phyloP scores from a whole-genome alignment of 2,329 filamentous ascomycete genomes.

The Colletotrichum costaricense region DNA sequence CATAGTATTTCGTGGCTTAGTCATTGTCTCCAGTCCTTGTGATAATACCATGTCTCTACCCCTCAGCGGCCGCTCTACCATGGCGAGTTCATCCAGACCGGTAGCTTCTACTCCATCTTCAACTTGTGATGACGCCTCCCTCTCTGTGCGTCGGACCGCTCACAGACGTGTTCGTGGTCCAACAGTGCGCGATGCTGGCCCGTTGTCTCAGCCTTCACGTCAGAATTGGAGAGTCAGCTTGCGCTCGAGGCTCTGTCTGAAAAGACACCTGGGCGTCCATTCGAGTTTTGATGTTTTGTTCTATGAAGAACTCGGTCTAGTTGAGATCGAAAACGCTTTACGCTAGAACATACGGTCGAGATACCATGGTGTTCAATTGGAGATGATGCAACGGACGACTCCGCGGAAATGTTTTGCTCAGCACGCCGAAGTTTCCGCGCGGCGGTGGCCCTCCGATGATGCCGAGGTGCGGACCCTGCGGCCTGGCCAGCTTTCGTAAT shows the following conservation, averaged over 20 bases:
- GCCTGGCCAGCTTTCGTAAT: conserved; percentile 6
- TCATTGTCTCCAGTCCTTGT: neutral
- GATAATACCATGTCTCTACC: neutral
- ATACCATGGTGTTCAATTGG: neutral
- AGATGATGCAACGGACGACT: neutral
- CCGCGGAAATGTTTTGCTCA: neutral
- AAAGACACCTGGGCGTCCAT: neutral
- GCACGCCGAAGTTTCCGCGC: neutral
- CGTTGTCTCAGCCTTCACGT: neutral
- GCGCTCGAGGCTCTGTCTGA: neutral
- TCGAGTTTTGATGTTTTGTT: neutral
- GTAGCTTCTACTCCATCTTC: neutral
- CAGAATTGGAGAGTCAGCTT: neutral
- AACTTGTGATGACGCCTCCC: neutral
- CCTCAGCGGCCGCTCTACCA: neutral
- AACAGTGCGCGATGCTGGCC: neutral
- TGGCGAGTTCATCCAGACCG: neutral
- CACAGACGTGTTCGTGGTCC: neutral
- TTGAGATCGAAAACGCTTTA: too few relatives aligned
- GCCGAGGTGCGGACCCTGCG: conserved; percentile 11
- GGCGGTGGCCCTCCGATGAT: neutral
- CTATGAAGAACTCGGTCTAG: neutral
- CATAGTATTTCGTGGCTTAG: neutral
- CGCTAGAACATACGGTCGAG: neutral
- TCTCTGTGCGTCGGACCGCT: neutral